Conservation (phyloP, 2,329 filamentous ascomycete genomes). For the Pseudopithomyces maydicus region DNA sequence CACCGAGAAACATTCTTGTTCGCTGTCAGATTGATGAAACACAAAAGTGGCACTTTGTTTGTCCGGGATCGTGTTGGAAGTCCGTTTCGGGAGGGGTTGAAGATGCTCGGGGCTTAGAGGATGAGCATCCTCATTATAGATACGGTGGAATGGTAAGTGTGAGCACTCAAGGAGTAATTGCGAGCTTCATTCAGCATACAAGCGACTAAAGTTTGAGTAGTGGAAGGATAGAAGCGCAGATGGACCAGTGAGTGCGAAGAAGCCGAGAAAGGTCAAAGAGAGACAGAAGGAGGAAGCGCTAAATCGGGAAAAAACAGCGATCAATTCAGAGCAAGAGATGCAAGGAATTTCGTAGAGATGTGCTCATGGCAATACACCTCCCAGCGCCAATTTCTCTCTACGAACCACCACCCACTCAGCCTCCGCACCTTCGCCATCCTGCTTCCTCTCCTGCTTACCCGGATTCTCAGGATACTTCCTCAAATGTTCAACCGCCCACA, state of each 20-base stretch:
- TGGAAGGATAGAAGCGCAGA: constrained; percentile 51
- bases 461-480: constrained; percentile 22
- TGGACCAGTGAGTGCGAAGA: constrained; percentile 48
- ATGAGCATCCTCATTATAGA: constrained; percentile 23
- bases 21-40: constrained; percentile 51
- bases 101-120: constrained; percentile 39
- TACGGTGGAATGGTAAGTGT: constrained; percentile 44
- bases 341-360: too few relatives aligned
- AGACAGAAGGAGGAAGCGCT: constrained; percentile 27
- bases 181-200: constrained; percentile 33
- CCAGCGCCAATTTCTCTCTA: not conserved
- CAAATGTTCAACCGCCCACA: constrained; percentile 44
- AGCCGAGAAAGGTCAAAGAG: constrained; percentile 47
- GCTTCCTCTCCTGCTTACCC: not conserved
- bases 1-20: constrained; percentile 45
- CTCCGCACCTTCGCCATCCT: constrained; percentile 6
- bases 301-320: constrained; percentile 37
- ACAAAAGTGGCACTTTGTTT: constrained; percentile 51
- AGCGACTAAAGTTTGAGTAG: constrained; percentile 23
- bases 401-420: constrained; percentile 11
- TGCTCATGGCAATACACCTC: not conserved
- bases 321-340: too few relatives aligned
- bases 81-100: constrained; percentile 50
- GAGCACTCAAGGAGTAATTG: constrained; percentile 2
- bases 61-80: constrained; percentile 51